phyloP scores from a whole-genome alignment of 805 yeast species.

The Pichia exigua region DNA sequence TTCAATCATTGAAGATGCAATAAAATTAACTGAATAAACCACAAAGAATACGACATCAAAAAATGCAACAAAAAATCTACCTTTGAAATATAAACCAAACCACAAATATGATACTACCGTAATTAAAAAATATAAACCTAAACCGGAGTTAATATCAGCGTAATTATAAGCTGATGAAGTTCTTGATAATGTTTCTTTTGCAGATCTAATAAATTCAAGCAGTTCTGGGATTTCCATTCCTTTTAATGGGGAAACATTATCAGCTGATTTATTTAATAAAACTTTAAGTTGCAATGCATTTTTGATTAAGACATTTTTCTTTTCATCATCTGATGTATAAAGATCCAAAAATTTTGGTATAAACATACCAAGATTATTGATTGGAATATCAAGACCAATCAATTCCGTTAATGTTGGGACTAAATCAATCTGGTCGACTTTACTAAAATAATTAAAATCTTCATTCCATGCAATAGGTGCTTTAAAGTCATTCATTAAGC shows the following conservation, averaged over 20 bases:
- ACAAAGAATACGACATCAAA: slow-evolving; percentile 25
- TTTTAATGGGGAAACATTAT: slow-evolving; percentile 13
- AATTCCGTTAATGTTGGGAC: slow-evolving; percentile 63
- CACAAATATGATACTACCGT: slow-evolving; percentile 24
- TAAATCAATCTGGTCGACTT: slow-evolving; percentile 59
- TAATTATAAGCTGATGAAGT: slow-evolving; percentile 72
- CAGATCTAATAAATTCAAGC: slow-evolving; percentile 30
- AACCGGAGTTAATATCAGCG: slow-evolving; percentile 37
- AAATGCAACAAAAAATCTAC: slow-evolving; percentile 11
- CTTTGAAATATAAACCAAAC: slow-evolving; percentile 17
- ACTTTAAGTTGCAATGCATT: slow-evolving; percentile 52
- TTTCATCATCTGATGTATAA: slow-evolving; percentile 33
- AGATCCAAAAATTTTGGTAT: slow-evolving; percentile 49
- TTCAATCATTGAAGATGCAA: slow-evolving; percentile 87
- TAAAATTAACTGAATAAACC: slow-evolving; percentile 46
- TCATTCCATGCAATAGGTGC: slow-evolving; percentile 34
- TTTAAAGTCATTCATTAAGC: slow-evolving; percentile 13
- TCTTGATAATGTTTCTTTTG: slow-evolving; percentile 45
- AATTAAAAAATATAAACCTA: slow-evolving; percentile 27
- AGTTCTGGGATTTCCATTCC: slow-evolving; percentile 13
- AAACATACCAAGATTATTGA: slow-evolving; percentile 66
- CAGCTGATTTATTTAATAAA: slow-evolving; percentile 36
- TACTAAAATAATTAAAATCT: slow-evolving; percentile 45
- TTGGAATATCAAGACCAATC: slow-evolving; percentile 60
- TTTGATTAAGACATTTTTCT: slow-evolving; percentile 35